Conservation (phyloP, 129 eudicot genomes). For the Chrysanthemum seticuspe region DNA sequence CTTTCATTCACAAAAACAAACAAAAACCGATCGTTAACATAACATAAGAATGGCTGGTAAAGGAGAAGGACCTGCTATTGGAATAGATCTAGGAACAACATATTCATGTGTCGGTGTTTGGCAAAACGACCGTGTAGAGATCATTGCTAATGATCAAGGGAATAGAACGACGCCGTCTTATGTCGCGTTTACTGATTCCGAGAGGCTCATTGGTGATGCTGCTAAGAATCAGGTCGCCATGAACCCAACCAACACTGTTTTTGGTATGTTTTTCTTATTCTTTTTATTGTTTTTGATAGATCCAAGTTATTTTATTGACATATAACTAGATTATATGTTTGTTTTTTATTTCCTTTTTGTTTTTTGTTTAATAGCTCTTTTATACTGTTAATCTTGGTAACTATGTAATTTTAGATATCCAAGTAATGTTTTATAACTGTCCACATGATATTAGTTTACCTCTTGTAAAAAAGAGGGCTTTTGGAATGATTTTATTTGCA, state of each 20-base stretch:
- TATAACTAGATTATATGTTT: background rate
- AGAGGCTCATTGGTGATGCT: constrained; percentile 31
- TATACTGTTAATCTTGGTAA: no score
- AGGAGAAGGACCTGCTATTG: constrained; percentile 37
- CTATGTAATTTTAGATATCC: background rate
- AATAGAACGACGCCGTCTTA: constrained; percentile 37
- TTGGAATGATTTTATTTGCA: no score
- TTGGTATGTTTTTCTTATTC: constrained; percentile 12
- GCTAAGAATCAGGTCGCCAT: constrained; percentile 33
- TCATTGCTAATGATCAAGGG: constrained; percentile 36
- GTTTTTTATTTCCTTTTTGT: no score
- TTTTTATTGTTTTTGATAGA: background rate
- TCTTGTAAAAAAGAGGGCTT: no score
- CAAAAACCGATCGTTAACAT: background rate
- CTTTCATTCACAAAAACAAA: background rate
- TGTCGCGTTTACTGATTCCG: constrained; percentile 34
- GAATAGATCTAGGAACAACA: constrained; percentile 32
- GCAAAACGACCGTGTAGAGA: constrained; percentile 38
- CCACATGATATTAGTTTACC: background rate
- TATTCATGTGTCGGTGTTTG: constrained; percentile 34
- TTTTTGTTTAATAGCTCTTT: no score
- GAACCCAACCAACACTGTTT: constrained; percentile 36
- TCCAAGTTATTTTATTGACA: background rate
- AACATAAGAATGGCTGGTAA: constrained; percentile 24
- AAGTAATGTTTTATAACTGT: no score